Evolutionary conservation across 352 stramenopile genomes (phyloP), one percentile per base, ranked within the genome.

Genomic region (Sclerospora graminicola): DNA sequence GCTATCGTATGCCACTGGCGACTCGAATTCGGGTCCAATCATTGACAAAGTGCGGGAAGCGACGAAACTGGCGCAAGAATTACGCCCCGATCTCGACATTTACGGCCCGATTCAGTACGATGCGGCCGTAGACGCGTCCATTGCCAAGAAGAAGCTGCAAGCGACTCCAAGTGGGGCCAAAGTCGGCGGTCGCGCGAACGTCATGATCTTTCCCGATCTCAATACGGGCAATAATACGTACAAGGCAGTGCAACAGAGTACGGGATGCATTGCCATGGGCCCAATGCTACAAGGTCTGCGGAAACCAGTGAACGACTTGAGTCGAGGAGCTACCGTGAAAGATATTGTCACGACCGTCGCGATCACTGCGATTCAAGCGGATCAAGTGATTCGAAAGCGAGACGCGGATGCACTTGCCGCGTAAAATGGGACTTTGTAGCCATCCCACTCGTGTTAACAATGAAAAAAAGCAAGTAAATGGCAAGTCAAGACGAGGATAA

Each of bases 171-270:
- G 52, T 16, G 57, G 63, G 23, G 69, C 70, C 7, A 70, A 71
- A 41, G 76, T 93, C 13, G 83, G 70, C 20, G 83, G 83, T n/a
- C 63, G 72, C 38, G 79, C 83, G 21, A 93, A 87, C 51, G 82
- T 94, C 23, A 43, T 91, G 19, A 80, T 90, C 51, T 95, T 93
- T 56, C 83, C 81, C 28, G 78, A 92, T 41, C 52, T 95, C 48
- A 92, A 89, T 54, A 89, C 80, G 37, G 83, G 78, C 45, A 95
- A 94, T 66, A 90, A 87, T 48, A 89, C 76, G 35, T 95, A 93
- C 69, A 94, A 95, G 66, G 84, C 79, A 3, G 84, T 94, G 21
- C 82, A 87, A 54, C 75, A 87, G 60, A 80, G 65, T 37, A 87
- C 75, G 5, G 57, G 66, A 18, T 85, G 72, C 39, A 69, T 90